Base-by-base conservation (phyloP, 2,329 filamentous ascomycete species). In the Cyphellophora attinorum region DNA sequence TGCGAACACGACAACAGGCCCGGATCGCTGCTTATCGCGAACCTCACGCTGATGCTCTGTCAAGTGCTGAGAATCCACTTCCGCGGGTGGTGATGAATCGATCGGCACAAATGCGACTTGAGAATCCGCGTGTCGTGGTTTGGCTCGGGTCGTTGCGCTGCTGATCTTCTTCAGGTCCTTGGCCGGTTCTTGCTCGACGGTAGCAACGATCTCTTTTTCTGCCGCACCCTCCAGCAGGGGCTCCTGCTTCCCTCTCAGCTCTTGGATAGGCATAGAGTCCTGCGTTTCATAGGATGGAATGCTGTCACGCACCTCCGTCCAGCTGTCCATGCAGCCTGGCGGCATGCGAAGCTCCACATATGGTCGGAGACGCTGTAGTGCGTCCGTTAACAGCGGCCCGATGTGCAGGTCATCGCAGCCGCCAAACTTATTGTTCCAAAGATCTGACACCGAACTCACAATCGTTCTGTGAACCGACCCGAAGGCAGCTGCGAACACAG, bases 11-110 rank as follows among this genome's bases (percentile, higher is more conserved):
- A 68, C 68, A 4, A 74, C 71, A 15, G 71, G 72, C 43, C 81
- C 76, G 6, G 58, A 58, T 29, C 69, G 69, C 52, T 93, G 85
- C 32, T 80, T 70, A 47, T 84, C 76, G 29, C 77, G 73, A 27
- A 89, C 76, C 49, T 93, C 85, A 49, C 71, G 79, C 54, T 93
- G 85, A 28, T 76, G 73, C 21, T 88, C 82, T 0, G 85, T 93
- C 31, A 93, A 62, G 12, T 78, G 59, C 47, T 91, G 85, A 1
- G 81, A 85, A 37, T 84, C 78, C 3, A 52, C 59, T 11, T 61
- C 57, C 4, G 67, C 59, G 3, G 69, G 61, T 0, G 68, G 64
- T 0, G 78, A 74, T 10, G 76, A 74, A 18, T 73, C 70, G 30
- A 89, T 79, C 0, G 75, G 62, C 3, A 79, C 74, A 50, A 91